These are phyloP conservation scores for Candida tunisiensis DNA, from an alignment of 1,139 yeast species.

Conservation along the genomic window DNA sequence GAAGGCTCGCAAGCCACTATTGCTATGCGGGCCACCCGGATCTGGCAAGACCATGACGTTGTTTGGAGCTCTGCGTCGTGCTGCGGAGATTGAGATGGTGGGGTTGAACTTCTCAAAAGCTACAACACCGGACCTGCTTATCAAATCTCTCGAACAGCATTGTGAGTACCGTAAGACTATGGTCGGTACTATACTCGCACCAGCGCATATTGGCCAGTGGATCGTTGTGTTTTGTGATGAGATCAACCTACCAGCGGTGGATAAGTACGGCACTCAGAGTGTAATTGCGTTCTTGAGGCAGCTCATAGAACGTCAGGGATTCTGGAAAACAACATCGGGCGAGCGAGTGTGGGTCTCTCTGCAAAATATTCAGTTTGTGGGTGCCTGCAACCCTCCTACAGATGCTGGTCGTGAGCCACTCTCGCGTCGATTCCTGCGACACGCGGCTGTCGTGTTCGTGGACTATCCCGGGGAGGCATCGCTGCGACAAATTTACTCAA, in stretches of 20 bases:
- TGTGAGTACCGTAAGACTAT: conserved; percentile 43
- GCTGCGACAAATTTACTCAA: conserved; percentile 45
- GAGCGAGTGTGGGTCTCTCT: conserved; percentile 49
- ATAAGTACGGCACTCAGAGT: conserved; percentile 60
- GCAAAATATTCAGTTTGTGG: conserved; percentile 65
- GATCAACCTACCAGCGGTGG: conserved; percentile 63
- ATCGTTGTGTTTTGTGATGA: conserved; percentile 87
- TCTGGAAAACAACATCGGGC: conserved; percentile 37
- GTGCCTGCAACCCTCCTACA: conserved; percentile 85
- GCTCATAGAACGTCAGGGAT: conserved; percentile 57
- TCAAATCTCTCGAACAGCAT: conserved; percentile 54
- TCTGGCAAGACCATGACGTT: conserved; percentile 94
- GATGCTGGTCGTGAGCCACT: conserved; percentile 60
- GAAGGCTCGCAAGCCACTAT: conserved; percentile 39
- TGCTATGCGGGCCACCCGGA: conserved; percentile 95
- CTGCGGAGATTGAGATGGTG: conserved; percentile 41
- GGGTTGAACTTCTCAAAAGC: conserved; percentile 77
- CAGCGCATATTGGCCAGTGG: conserved; percentile 50
- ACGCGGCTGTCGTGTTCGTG: conserved; percentile 49
- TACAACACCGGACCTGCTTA: conserved; percentile 44
- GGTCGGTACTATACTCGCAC: conserved; percentile 38
- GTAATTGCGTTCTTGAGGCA: conserved; percentile 67
- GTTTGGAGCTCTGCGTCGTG: conserved; percentile 45
- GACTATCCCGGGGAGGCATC: conserved; percentile 67
- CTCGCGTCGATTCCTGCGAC: conserved; percentile 51